Percentiles rank a stretch among this genome's conserved stretches.
These are phyloP conservation scores for Rubroboletus pulcherrimus DNA, from an alignment of 768 basidiomycete species.

Conservation along the genomic window DNA sequence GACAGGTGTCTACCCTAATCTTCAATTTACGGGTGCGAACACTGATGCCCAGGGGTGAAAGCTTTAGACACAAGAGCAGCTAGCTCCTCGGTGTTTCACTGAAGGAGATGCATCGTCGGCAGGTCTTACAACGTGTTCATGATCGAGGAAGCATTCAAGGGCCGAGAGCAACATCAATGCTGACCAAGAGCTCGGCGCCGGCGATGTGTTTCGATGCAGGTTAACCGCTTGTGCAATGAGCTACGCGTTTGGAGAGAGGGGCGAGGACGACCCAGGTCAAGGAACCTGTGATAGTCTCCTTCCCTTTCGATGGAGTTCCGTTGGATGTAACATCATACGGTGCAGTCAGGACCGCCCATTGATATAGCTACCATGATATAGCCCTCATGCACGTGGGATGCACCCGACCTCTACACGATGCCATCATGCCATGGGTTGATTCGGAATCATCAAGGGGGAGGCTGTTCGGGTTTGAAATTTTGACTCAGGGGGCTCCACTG, in stretches of 20 bases:
- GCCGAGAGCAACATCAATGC: neutral
- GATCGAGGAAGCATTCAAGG: neutral
- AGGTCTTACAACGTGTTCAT: neutral
- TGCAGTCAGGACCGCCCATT: too few species aligned
- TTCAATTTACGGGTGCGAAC: neutral
- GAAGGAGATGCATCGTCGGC: neutral
- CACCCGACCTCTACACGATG: too few species aligned
- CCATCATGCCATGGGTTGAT: too few species aligned
- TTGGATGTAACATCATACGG: too few species aligned
- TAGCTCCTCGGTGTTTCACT: too few species aligned
- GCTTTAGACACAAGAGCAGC: neutral
- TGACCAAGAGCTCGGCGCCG: neutral
- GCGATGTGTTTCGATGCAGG: neutral
- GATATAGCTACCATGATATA: too few species aligned
- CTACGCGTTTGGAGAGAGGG: too few species aligned
- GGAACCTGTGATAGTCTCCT: neutral
- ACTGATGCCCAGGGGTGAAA: neutral
- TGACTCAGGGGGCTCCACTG: too few species aligned
- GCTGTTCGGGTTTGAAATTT: too few species aligned
- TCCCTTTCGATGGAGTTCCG: too few species aligned
- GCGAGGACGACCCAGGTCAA: neutral
- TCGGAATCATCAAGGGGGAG: too few species aligned
- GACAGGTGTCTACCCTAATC: neutral
- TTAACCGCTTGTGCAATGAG: neutral
- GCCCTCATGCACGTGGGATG: too few species aligned